Percentiles rank a stretch among this genome's conserved stretches.
Evolutionary conservation across 2,329 filamentous ascomycete genomes (phyloP).

Genomic region (Monilinia laxa): DNA sequence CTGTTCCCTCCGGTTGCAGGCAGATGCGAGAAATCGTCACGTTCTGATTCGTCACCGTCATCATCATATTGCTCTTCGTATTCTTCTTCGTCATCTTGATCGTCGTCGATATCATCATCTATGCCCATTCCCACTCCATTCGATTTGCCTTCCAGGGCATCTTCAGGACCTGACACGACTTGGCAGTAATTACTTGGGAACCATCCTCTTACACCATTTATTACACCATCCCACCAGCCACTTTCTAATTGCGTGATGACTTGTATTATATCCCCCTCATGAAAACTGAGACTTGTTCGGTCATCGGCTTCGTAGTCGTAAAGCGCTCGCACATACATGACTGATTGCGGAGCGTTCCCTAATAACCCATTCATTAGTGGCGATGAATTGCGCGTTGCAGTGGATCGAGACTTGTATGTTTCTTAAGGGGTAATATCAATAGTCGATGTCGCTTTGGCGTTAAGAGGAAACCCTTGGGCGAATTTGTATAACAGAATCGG

Average conservation of each 20-base stretch:
- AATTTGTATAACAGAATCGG: conserved; percentile 25
- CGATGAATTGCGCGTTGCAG: conserved; percentile 35
- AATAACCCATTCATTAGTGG: conserved; percentile 60
- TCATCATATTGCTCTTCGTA: conserved; percentile 60
- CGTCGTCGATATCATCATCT: conserved; percentile 61
- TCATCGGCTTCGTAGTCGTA: conserved; percentile 99
- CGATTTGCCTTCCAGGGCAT: conserved; percentile 62
- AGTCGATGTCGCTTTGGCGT: conserved; percentile 27
- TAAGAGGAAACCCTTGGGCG: conserved; percentile 24
- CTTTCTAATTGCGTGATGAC: conserved; percentile 98
- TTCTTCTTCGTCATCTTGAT: conserved; percentile 68
- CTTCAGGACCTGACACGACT: conserved; percentile 74
- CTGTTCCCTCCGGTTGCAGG: conserved; percentile 67
- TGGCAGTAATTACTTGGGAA: conserved; percentile 99
- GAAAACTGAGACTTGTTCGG: conserved; percentile 93
- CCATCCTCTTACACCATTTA: conserved; percentile 95
- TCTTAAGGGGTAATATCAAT: conserved; percentile 25
- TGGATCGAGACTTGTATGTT: conserved; percentile 27
- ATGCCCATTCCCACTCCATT: conserved; percentile 51
- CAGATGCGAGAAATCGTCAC: conserved; percentile 55
- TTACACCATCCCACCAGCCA: conserved; percentile 99
- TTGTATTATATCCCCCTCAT: conserved; percentile 95
- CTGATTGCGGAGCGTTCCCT: conserved; percentile 59
- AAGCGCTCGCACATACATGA: conserved; percentile 89
- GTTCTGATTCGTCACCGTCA: conserved; percentile 64